Evolutionary conservation across 2,329 filamentous ascomycete species (phyloP), one percentile per base, ranked within the genome.

Genomic region (Aureobasidium subglaciale): DNA sequence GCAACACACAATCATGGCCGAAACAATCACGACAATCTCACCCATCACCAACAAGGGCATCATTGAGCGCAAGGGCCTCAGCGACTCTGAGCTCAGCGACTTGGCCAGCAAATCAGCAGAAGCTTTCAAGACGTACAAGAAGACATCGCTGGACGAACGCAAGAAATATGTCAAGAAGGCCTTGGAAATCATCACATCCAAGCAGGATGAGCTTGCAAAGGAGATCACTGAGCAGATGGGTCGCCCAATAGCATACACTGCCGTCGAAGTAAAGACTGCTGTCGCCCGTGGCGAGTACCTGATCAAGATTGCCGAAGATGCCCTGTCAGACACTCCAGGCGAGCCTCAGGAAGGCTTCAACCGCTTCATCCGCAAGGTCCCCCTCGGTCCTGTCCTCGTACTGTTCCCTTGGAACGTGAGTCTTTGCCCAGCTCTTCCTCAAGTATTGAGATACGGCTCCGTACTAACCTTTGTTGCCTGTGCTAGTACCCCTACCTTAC

Each of bases 181-280:
- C 1, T 74, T 97, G 41, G 80, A 85, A 59, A 72, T 88, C 4
- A 77, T 97, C 25, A 72, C 75, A 15, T 80, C 83, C 48, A 85
- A 83, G 68, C 81, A 90, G 70, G 86, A 93, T 83, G 87, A 84
- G 59, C 78, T 97, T 30, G 90, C 87, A 5, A 80, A 83, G 62
- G 91, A 96, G 70, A 75, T 97, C 58, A 96, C 91, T 0, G 85
- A 89, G 68, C 91, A 97, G 75, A 97, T 97, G 91, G 92, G 92
- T 38, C 81, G 92, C 18, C 92, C 92, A 30, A 96, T 96, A 65
- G 81, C 87, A 34, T 96, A 92, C 70, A 88, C 88, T 0, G 84
- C 80, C 43, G 90, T 84, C 63, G 92, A 97, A 75, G 80, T 97
- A 62, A 75, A 82, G 27, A 97, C 92, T 15, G 91, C 91, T 7